A percentile compares a stretch with the other conserved stretches of the same genome.
Evolutionary conservation across 2,329 filamentous ascomycete genomes (phyloP).

Genomic region (Byssochlamys sp.): DNA sequence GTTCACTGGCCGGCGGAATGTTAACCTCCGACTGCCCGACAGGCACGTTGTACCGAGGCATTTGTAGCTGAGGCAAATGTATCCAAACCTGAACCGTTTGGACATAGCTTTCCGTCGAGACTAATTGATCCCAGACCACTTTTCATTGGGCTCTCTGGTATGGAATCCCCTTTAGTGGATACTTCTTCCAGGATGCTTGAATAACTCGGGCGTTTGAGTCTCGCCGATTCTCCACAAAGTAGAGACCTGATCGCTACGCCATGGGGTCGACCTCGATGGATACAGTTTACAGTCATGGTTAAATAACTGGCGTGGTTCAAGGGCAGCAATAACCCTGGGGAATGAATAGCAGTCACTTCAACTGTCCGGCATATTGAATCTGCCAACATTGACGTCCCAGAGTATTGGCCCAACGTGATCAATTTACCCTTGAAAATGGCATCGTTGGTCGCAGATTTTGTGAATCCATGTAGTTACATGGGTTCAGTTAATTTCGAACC

Average conservation of each 20-base stretch:
- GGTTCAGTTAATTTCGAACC: constrained; percentile 18
- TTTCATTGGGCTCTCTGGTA: not conserved
- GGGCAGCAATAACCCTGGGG: not conserved
- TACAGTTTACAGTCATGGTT: not conserved
- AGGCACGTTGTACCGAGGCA: not conserved
- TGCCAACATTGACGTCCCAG: not conserved
- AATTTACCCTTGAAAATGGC: not conserved
- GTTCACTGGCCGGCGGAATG: too few relatives aligned
- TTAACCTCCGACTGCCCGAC: not conserved
- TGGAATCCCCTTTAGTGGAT: not conserved
- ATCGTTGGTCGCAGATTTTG: not conserved
- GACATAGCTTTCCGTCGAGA: not conserved
- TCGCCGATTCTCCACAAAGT: not conserved
- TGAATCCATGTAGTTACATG: not conserved
- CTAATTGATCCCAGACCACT: not conserved
- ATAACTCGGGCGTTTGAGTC: not conserved
- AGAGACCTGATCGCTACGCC: not conserved
- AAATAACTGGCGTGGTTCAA: not conserved
- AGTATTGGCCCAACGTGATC: not conserved
- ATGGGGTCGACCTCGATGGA: not conserved
- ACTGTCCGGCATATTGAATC: not conserved
- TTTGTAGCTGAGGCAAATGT: not conserved
- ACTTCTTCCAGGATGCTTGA: not conserved
- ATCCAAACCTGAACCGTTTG: not conserved
- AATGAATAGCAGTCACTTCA: not conserved